Percentiles rank a stretch among this genome's conserved stretches.
Conservation (phyloP, 2,329 filamentous ascomycete genomes). For the Berkeleyomyces rouxiae region DNA sequence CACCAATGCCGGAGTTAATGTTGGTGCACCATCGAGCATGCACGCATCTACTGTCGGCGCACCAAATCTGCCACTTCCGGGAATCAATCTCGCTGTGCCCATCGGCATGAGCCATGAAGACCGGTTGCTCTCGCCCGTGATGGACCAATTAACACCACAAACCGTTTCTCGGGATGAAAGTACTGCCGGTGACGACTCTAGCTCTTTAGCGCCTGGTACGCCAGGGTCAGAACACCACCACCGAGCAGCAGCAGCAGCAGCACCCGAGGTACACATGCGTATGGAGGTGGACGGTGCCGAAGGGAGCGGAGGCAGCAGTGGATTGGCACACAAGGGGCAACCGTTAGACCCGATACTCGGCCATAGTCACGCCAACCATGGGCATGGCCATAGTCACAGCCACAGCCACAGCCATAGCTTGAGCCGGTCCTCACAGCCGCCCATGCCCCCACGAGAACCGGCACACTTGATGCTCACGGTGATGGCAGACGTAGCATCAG, state of each 20-base stretch:
- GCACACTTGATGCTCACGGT: slow-evolving; percentile 7
- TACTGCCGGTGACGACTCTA: slow-evolving; percentile 9
- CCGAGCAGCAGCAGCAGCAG: background rate
- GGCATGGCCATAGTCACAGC: background rate
- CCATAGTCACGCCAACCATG: background rate
- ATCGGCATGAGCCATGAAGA: slow-evolving; percentile 10
- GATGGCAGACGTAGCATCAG: slow-evolving; percentile 11
- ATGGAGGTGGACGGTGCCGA: slow-evolving; percentile 7
- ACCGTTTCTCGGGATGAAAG: slow-evolving; percentile 11
- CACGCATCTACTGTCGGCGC: background rate
- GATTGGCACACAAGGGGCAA: background rate
- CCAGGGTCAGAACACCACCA: slow-evolving; percentile 10
- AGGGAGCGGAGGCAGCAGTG: background rate
- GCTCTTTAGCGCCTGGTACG: slow-evolving; percentile 9
- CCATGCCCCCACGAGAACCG: background rate
- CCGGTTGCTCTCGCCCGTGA: slow-evolving; percentile 8
- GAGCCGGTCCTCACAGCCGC: slow-evolving; percentile 7
- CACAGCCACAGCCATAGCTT: slow-evolving; percentile 1
- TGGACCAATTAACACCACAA: slow-evolving; percentile 10
- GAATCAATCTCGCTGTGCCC: slow-evolving; percentile 10
- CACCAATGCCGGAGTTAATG: background rate
- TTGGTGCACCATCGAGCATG: background rate
- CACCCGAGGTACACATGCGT: slow-evolving; percentile 8
- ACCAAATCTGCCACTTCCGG: background rate
- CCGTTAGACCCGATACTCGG: slow-evolving; percentile 2